These are phyloP conservation scores for Exophiala aquamarina DNA, from an alignment of 2,329 filamentous ascomycete genomes.

Conservation along the genomic window DNA sequence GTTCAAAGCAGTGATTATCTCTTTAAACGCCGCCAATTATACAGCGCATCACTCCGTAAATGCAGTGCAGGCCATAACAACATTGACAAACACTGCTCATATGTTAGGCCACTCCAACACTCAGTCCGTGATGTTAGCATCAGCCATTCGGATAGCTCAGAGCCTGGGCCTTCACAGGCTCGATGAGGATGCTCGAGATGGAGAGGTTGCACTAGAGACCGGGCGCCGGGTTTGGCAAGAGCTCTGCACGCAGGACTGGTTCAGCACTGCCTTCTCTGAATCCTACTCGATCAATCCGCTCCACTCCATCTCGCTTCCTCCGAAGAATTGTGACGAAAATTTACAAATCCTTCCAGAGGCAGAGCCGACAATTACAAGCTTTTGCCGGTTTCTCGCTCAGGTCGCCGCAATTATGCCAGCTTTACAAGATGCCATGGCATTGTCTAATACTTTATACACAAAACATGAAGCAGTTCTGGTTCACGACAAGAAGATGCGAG, in stretches of 20 bases:
- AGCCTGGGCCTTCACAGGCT: conserved; percentile 48
- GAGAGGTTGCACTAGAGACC: conserved; percentile 33
- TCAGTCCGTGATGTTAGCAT: conserved; percentile 46
- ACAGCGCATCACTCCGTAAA: conserved; percentile 44
- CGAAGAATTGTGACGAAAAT: conserved; percentile 39
- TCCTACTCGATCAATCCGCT: conserved; percentile 38
- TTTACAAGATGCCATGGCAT: conserved; percentile 39
- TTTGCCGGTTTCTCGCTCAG: conserved; percentile 39
- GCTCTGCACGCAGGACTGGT: conserved; percentile 45
- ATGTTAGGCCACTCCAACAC: conserved; percentile 50
- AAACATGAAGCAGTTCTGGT: conserved; percentile 43
- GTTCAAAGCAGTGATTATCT: conserved; percentile 46
- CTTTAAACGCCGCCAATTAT: conserved; percentile 47
- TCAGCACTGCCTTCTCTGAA: conserved; percentile 42
- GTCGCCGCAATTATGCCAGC: conserved; percentile 39
- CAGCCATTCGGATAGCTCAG: conserved; percentile 48
- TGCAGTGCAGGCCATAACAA: conserved; percentile 48
- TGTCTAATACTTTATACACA: conserved; percentile 37
- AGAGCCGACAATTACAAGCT: conserved; percentile 35
- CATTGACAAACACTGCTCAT: conserved; percentile 49
- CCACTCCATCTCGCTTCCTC: conserved; percentile 36
- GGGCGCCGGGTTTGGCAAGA: conserved; percentile 42
- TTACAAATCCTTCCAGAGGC: conserved; percentile 19
- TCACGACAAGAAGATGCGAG: conserved; percentile 41
- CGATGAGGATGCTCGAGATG: conserved; percentile 23